A percentile compares a stretch with the other conserved stretches of the same genome.
Evolutionary conservation across 2,329 filamentous ascomycete genomes (phyloP).

Genomic region (Aspergillus intermedius): DNA sequence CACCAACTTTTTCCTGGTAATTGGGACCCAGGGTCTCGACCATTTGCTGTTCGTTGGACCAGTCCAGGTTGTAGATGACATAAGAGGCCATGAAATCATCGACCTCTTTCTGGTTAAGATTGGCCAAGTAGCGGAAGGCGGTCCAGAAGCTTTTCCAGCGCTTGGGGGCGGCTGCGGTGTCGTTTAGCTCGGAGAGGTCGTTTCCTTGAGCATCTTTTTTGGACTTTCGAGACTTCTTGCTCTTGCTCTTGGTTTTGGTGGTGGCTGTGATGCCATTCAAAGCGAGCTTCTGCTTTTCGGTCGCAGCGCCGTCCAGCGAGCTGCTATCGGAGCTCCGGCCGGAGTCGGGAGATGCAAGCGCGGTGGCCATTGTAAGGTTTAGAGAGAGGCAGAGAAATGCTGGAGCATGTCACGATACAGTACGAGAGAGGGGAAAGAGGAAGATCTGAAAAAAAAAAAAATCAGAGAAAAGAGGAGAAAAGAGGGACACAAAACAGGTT

Average conservation of each 20-base stretch:
- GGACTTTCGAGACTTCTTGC: not conserved
- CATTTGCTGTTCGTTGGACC: constrained; percentile 48
- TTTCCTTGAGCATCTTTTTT: not conserved
- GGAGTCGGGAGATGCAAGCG: constrained; percentile 2
- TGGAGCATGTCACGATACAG: not conserved
- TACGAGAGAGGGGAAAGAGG: not conserved
- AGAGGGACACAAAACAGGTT: not conserved
- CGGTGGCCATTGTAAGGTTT: not conserved
- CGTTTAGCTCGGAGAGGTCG: constrained; percentile 31
- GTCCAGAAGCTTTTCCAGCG: constrained; percentile 46
- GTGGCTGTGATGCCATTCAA: constrained; percentile 1
- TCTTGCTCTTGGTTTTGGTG: not conserved
- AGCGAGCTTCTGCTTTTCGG: constrained; percentile 19
- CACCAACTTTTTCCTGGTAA: constrained; percentile 47
- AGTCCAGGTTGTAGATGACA: constrained; percentile 52
- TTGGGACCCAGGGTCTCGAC: constrained; percentile 42
- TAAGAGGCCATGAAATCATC: constrained; percentile 53
- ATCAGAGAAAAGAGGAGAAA: not conserved
- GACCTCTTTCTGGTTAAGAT: constrained; percentile 46
- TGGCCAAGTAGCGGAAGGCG: constrained; percentile 46
- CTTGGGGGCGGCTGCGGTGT: constrained; percentile 39
- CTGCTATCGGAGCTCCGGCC: constrained; percentile 21
- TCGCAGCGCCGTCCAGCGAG: constrained; percentile 19
- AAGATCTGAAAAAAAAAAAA: not conserved
- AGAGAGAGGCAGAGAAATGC: not conserved